phyloP scores from a whole-genome alignment of 768 basidiomycete species.

The Suillus fuscotomentosus region DNA sequence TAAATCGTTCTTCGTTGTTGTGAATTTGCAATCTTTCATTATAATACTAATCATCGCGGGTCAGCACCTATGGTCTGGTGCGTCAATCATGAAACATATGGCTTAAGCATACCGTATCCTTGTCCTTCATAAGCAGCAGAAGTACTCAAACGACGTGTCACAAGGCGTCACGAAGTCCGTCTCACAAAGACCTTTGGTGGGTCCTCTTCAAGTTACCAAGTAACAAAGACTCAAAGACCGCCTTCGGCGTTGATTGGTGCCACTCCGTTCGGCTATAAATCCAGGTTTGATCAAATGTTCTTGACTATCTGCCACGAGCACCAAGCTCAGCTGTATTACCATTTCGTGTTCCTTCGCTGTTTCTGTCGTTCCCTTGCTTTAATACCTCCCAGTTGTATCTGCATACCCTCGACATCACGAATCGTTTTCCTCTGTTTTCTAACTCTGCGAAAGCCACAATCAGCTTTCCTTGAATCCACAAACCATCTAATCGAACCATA shows the following conservation, averaged over 20 bases:
- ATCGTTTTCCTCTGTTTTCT: not conserved
- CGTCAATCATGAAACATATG: not conserved
- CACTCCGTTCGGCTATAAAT: slow-evolving; percentile 5
- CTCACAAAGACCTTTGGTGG: not conserved
- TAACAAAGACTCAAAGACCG: not conserved
- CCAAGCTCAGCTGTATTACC: not conserved
- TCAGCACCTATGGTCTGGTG: not conserved
- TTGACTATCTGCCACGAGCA: not conserved
- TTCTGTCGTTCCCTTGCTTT: not conserved
- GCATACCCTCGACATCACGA: not conserved
- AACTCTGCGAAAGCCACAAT: not conserved
- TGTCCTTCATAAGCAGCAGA: not conserved
- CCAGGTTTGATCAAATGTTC: not conserved
- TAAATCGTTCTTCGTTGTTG: not conserved
- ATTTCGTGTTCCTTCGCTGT: not conserved
- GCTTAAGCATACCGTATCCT: not conserved
- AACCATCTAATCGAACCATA: not conserved
- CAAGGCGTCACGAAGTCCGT: not conserved
- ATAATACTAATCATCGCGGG: not conserved
- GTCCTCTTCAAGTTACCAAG: not conserved
- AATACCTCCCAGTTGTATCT: not conserved
- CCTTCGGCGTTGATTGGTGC: not conserved
- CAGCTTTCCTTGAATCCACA: not conserved
- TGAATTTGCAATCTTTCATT: not conserved
- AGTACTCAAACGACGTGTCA: not conserved